These are phyloP conservation scores for Leccinum variicolor DNA, from an alignment of 768 basidiomycete species.

Conservation along the genomic window DNA sequence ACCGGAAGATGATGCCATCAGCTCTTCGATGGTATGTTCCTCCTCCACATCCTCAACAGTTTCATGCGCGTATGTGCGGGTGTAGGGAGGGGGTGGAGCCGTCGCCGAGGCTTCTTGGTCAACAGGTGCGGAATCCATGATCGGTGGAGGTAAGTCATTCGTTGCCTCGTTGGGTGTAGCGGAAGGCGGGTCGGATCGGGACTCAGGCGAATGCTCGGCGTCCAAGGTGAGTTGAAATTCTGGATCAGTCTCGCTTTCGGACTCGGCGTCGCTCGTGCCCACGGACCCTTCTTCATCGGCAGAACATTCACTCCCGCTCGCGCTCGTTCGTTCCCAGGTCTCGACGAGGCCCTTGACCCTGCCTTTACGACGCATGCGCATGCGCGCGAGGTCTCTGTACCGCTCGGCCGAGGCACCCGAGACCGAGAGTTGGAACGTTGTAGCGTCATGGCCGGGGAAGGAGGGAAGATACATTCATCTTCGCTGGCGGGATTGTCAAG, in stretches of 20 bases:
- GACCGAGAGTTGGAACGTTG: slow-evolving; percentile 24
- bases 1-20: slow-evolving; percentile 20
- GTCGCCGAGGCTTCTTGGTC: slow-evolving; percentile 1
- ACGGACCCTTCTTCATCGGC: slow-evolving; percentile 19
- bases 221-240: neutral
- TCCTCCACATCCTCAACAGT: slow-evolving; percentile 3
- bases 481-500: slow-evolving; percentile 8
- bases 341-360: slow-evolving; percentile 33
- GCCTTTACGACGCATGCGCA: slow-evolving; percentile 28
- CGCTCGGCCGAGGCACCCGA: slow-evolving; percentile 24
- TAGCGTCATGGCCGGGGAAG: slow-evolving; percentile 16
- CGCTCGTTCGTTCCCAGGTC: slow-evolving; percentile 30
- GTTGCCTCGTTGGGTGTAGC: neutral
- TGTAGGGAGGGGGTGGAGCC: slow-evolving; percentile 19
- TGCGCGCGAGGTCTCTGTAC: slow-evolving; percentile 23
- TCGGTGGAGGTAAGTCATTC: neutral
- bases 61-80: neutral
- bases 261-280: slow-evolving; percentile 21
- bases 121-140: neutral
- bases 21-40: slow-evolving; percentile 29
- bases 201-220: neutral
- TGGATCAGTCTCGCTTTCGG: slow-evolving; percentile 15
- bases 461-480: slow-evolving; percentile 4
- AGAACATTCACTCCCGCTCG: slow-evolving; percentile 28
- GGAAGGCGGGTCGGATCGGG: neutral